These are phyloP conservation scores for Leishmania amazonensis DNA, from an alignment of 208 protist genomes.

Conservation along the genomic window DNA sequence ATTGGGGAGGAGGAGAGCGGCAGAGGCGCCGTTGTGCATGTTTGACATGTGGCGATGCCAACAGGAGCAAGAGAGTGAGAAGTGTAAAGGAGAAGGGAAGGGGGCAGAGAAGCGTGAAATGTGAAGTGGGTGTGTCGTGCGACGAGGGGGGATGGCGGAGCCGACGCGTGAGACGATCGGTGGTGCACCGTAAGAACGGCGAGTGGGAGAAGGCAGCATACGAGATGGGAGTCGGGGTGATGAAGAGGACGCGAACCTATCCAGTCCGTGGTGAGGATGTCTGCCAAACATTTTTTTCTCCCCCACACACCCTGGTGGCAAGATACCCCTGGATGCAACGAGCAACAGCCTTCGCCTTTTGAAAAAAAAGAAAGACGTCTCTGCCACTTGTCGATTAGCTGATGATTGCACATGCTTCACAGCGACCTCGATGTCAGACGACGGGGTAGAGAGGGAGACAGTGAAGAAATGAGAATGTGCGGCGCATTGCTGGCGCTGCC, in stretches of 20 bases:
- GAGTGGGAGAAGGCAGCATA: neutral
- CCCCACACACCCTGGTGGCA: neutral
- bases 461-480: neutral
- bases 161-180: neutral
- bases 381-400: neutral
- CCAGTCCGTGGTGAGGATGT: neutral
- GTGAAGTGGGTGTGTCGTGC: neutral
- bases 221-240: neutral
- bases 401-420: neutral
- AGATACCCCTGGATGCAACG: neutral
- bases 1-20: neutral
- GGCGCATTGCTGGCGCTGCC: neutral
- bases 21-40: neutral
- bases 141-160: neutral
- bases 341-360: neutral
- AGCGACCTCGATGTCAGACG: neutral
- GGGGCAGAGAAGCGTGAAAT: neutral
- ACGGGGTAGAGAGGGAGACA: neutral
- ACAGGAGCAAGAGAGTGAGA: neutral
- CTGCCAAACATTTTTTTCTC: neutral
- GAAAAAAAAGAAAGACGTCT: neutral
- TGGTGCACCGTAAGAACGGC: neutral
- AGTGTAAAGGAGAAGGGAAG: neutral
- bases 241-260: neutral
- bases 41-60: neutral